Evolutionary conservation across 441 rosid genomes (phyloP).

Genomic region (Lepidium campestre): DNA sequence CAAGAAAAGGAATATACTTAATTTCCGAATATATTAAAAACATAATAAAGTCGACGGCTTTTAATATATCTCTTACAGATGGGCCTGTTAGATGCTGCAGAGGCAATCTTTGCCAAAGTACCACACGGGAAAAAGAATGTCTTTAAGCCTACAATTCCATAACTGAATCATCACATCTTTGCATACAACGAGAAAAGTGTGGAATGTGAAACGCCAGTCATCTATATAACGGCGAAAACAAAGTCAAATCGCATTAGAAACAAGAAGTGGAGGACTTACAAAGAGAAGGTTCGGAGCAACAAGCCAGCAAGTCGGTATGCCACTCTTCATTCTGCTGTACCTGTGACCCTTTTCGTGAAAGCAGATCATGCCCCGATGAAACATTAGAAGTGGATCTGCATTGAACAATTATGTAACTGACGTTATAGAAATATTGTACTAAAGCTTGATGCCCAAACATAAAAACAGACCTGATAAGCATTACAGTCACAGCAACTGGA

Average conservation of each 20-base stretch:
- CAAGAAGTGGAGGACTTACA: conserved; percentile 44
- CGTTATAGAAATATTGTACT: neutral
- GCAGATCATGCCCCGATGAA: conserved; percentile 67
- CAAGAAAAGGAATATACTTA: neutral
- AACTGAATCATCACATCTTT: neutral
- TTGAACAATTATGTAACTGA: conserved; percentile 8
- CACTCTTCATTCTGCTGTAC: conserved; percentile 51
- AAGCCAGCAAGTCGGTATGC: conserved; percentile 89
- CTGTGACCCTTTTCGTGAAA: conserved; percentile 51
- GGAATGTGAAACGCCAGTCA: neutral
- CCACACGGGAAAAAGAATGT: conserved; percentile 90
- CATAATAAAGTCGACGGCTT: neutral
- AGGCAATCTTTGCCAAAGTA: conserved; percentile 74
- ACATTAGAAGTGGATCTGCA: conserved; percentile 68
- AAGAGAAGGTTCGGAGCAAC: conserved; percentile 86
- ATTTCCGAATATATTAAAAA: neutral
- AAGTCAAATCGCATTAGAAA: neutral
- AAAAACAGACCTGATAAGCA: neutral
- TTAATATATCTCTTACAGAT: conserved; percentile 55
- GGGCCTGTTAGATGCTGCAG: conserved; percentile 76
- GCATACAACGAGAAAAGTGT: neutral
- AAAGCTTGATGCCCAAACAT: neutral
- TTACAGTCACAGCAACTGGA: neutral
- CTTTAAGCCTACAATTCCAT: conserved; percentile 56
- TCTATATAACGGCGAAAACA: neutral